Base-by-base conservation (phyloP, 495 filamentous ascomycete species). In the Tuber umbilicatum region DNA sequence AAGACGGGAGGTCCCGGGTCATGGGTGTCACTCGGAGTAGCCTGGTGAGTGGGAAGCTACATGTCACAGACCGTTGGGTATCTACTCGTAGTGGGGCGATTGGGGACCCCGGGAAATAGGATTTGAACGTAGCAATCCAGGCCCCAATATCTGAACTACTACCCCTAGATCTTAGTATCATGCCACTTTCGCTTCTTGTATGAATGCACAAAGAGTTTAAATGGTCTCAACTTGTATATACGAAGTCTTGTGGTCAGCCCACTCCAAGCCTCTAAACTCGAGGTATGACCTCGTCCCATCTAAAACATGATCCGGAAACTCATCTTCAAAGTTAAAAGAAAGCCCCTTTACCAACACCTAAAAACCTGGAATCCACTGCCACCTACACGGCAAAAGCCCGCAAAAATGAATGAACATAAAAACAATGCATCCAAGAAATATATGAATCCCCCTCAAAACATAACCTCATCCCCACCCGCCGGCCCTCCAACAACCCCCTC, bases 1-100 rank as follows among this genome's bases (percentile, higher is more conserved):
- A 78, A 78, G 77, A 55, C 31, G 72, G 69, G 17, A 79, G 9
- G 69, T 72, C 68, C 75, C 75, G 77, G 31, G 55, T 64, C 55
- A 35, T 35, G 31, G 12, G 14, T 35, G 55, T 64, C 55, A 64
- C 55, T 64, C 55, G 55, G 55, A 64, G 42, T 40, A 39, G 38
- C n/a, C n/a, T n/a, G 38, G 38, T 5, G 2, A 39, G 72, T 42
- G 69, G 68, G 50, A 31, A 2, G 50, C 16, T 50, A 42, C 35
- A n/a, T 21, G 55, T 35, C 41, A 21, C 19, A 14, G 14, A 39
- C 23, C 38, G 31, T 21, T 73, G 38, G 10, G 23, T 67, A 45
- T 73, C n/a, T n/a, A n/a, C n/a, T n/a, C n/a, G 64, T 47, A 31
- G 21, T 68, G n/a, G 5, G 42, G 47, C n/a, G 21, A 50, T 47